These are phyloP conservation scores for Neckera pumila DNA, from an alignment of 225 moss, liverwort and hornwort species.

Conservation along the genomic window DNA sequence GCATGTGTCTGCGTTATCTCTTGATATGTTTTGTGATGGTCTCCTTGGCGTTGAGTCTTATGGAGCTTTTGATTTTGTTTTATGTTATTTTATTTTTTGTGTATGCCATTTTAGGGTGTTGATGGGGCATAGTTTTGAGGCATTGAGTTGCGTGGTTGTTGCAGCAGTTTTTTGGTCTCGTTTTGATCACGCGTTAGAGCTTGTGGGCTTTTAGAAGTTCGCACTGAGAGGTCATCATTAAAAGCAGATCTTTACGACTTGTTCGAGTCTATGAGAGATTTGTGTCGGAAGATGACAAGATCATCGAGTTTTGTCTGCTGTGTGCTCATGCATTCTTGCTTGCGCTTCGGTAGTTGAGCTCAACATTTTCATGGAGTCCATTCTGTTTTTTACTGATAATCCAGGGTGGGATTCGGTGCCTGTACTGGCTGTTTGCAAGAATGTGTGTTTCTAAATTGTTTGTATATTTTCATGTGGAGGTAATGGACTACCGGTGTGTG, in stretches of 20 bases:
- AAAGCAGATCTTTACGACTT: slow-evolving; percentile 3
- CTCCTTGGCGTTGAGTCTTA: background rate
- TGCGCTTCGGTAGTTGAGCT: background rate
- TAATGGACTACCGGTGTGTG: too few species aligned
- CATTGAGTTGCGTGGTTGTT: too few species aligned
- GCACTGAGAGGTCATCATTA: background rate
- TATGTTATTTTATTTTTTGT: too few species aligned
- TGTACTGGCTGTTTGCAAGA: background rate
- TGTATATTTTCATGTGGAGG: background rate
- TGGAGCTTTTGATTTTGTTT: background rate
- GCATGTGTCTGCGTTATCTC: too few species aligned
- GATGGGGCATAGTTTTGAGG: background rate
- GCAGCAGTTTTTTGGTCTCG: background rate
- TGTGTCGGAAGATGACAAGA: slow-evolving; percentile 2
- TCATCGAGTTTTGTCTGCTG: background rate
- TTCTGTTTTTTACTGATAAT: background rate
- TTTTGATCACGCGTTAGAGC: background rate
- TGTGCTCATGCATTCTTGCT: background rate
- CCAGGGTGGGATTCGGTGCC: background rate
- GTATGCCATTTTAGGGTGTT: background rate
- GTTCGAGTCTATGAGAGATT: background rate
- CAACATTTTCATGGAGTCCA: background rate
- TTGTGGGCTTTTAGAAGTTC: too few species aligned
- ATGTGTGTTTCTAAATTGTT: background rate
- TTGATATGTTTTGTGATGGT: background rate